These are phyloP conservation scores for Bipolaris cookei DNA, from an alignment of 2,329 filamentous ascomycete species.

Conservation along the genomic window DNA sequence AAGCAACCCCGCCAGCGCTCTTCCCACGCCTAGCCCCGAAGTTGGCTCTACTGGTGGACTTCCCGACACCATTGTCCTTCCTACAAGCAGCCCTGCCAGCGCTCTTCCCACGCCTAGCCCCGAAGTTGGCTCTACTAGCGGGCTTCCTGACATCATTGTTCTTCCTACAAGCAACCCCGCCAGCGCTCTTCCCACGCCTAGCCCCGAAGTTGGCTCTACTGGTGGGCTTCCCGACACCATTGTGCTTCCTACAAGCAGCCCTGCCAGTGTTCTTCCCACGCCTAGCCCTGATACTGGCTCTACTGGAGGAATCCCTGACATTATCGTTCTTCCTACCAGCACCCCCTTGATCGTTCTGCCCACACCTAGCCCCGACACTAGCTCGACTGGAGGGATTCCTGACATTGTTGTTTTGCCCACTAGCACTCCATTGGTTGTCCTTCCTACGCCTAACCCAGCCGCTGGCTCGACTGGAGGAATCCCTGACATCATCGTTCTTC, in stretches of 20 bases:
- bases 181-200: slow-evolving; percentile 15
- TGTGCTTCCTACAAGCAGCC: slow-evolving; percentile 28
- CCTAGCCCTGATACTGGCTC: slow-evolving; percentile 24
- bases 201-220: slow-evolving; percentile 26
- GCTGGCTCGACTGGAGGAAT: slow-evolving; percentile 35
- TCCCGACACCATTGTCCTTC: slow-evolving; percentile 24
- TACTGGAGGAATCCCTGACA: slow-evolving; percentile 31
- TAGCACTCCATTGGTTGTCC: neutral
- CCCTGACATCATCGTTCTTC: slow-evolving; percentile 30
- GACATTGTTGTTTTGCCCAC: neutral
- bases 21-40: slow-evolving; percentile 17
- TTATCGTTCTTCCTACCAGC: slow-evolving; percentile 31
- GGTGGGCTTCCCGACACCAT: slow-evolving; percentile 32
- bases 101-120: slow-evolving; percentile 12
- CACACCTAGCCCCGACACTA: slow-evolving; percentile 8
- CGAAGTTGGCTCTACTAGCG: slow-evolving; percentile 29
- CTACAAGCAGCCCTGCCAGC: neutral
- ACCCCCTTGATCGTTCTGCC: slow-evolving; percentile 24
- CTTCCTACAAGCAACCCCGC: slow-evolving; percentile 4
- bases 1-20: slow-evolving; percentile 9
- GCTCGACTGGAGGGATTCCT: neutral
- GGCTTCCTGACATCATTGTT: slow-evolving; percentile 27
- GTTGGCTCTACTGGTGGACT: slow-evolving; percentile 32
- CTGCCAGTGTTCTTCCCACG: slow-evolving; percentile 7
- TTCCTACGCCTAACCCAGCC: slow-evolving; percentile 19